Percentiles rank a stretch among this genome's conserved stretches.
phyloP scores from a whole-genome alignment of 1,139 yeast genomes.

The Candida sojae region DNA sequence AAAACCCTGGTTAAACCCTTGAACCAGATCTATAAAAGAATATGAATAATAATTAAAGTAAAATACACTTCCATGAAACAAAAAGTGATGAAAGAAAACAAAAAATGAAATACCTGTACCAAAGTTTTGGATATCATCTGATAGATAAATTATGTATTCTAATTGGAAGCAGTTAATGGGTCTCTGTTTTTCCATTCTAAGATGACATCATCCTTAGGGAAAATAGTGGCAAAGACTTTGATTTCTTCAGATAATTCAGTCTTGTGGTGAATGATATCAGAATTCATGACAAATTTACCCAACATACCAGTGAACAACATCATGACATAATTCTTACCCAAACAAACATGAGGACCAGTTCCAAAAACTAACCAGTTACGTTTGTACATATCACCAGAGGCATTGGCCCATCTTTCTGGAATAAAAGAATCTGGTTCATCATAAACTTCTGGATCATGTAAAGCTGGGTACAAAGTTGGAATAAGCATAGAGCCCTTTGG shows the following conservation, averaged over 20 bases:
- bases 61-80: not conserved
- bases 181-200: slow-evolving; percentile 72
- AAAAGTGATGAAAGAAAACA: not conserved
- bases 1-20: not conserved
- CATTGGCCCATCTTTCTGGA: slow-evolving; percentile 87
- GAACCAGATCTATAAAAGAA: not conserved
- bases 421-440: slow-evolving; percentile 90
- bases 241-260: slow-evolving; percentile 87
- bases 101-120: not conserved
- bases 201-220: slow-evolving; percentile 94
- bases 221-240: slow-evolving; percentile 95
- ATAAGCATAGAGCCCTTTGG: slow-evolving; percentile 98
- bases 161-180: slow-evolving; percentile 25
- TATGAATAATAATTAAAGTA: not conserved
- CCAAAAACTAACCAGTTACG: slow-evolving; percentile 97
- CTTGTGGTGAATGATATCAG: slow-evolving; percentile 79
- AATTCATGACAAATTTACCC: slow-evolving; percentile 81
- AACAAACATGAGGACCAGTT: slow-evolving; percentile 93
- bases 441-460: slow-evolving; percentile 96
- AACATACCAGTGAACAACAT: slow-evolving; percentile 85
- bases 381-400: slow-evolving; percentile 56
- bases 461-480: slow-evolving; percentile 91
- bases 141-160: not conserved
- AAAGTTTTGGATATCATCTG: not conserved
- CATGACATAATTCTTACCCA: slow-evolving; percentile 92